phyloP scores from a whole-genome alignment of 176 grass and related monocot species.

The Eragrostis curvula region DNA sequence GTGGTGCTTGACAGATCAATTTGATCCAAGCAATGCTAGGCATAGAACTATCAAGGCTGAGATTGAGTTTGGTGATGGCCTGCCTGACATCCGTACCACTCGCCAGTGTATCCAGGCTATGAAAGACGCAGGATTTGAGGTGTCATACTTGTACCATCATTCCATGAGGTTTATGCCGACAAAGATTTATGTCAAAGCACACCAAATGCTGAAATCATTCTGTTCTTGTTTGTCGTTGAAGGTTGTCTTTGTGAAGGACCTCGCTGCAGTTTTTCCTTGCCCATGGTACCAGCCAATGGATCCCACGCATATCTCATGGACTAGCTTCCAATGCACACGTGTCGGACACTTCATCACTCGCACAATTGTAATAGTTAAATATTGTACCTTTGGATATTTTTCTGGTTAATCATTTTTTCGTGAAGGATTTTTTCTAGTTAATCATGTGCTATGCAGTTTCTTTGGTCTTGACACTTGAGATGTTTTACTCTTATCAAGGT shows the following conservation, averaged over 20 bases:
- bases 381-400: neutral
- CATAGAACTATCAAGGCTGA: slow-evolving; percentile 50
- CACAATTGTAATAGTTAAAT: slow-evolving; percentile 26
- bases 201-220: neutral
- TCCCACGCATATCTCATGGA: slow-evolving; percentile 26
- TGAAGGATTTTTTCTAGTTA: no score
- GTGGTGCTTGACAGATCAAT: slow-evolving; percentile 49
- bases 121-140: slow-evolving; percentile 60
- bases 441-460: neutral
- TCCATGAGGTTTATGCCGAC: neutral
- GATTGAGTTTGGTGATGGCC: slow-evolving; percentile 52
- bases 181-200: neutral
- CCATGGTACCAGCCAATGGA: slow-evolving; percentile 51
- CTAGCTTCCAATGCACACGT: slow-evolving; percentile 30
- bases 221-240: neutral
- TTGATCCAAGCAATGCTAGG: slow-evolving; percentile 39
- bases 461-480: neutral
- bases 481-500: no score
- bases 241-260: slow-evolving; percentile 44
- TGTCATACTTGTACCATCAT: slow-evolving; percentile 3
- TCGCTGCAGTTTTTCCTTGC: slow-evolving; percentile 42
- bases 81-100: slow-evolving; percentile 47
- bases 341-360: slow-evolving; percentile 24
- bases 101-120: slow-evolving; percentile 51
- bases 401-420: no score